Evolutionary conservation across 306 rosid genomes (phyloP), one percentile per base, ranked within the genome.

Genomic region (Pyrus pyrifolia): DNA sequence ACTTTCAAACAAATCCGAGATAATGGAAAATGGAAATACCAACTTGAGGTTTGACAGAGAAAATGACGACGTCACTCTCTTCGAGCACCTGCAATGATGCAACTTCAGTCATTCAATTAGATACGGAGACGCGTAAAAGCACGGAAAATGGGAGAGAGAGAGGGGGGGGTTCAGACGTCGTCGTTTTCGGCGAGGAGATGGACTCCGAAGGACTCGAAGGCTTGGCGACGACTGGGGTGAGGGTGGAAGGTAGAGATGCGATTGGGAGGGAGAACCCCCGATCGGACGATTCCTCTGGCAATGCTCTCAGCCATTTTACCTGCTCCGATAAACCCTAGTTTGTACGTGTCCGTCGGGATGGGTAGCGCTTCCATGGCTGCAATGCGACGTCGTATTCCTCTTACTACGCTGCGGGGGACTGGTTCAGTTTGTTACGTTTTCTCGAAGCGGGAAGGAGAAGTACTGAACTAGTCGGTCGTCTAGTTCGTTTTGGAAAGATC

Each of bases 251-350:
- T 89, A 19, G 74, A 27, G 75, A 96, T 96, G 42, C 97, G 93
- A 77, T 91, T 89, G 42, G 99, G 73, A 5, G 96, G 88, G 58
- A 96, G 70, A 69, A 92, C 67, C 55, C 97, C 93, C 15, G 97
- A 92, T n/a, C 59, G 80, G 66, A 85, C 86, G 53, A 89, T 91
- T 27, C 99, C 98, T 67, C 83, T 80, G 65, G 97, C 93, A 27
- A 92, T 88, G 81, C 90, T 91, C 85, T 96, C 99, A 15, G 99
- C 99, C 99, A 96, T 89, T 88, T 93, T 96, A 6, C 99, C 99
- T 4, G 98, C 98, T 82, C 97, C 99, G 84, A 96, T 84, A 73
- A 96, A 93, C 27, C 99, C 99, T 11, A 93, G 75, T 61, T 82
- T 92, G 82, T 85, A 91, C 31, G 85, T 79, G 38, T 91, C 93